Percentiles rank a stretch among this genome's conserved stretches.
Evolutionary conservation across 2,329 filamentous ascomycete species (phyloP).

Genomic region (Trichoderma simmonsii): DNA sequence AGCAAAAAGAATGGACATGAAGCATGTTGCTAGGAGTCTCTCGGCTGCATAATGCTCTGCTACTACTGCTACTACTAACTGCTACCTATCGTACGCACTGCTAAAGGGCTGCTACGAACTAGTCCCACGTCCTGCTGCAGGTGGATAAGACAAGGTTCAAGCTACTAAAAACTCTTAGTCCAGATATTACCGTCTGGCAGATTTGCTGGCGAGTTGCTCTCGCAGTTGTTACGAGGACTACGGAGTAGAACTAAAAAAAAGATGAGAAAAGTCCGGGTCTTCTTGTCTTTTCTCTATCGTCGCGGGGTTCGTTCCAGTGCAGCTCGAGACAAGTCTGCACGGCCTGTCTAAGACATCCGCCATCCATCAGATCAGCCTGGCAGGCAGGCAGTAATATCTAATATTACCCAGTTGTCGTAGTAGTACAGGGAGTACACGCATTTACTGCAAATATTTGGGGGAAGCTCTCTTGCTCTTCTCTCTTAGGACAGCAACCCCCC

Average conservation of each 20-base stretch:
- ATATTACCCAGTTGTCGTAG: too few relatives aligned
- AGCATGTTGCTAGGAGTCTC: not conserved
- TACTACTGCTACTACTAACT: not conserved
- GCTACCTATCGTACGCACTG: not conserved
- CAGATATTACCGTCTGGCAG: not conserved
- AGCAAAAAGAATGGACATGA: not conserved
- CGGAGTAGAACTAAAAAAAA: not conserved
- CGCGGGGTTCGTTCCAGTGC: not conserved
- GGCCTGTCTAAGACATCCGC: not conserved
- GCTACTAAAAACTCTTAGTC: conserved; percentile 3
- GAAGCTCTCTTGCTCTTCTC: not conserved
- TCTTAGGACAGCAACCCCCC: not conserved
- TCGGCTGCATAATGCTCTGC: not conserved
- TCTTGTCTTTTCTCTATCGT: not conserved
- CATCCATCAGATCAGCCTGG: not conserved
- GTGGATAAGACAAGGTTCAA: conserved; percentile 15
- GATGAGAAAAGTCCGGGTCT: not conserved
- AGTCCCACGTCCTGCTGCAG: not conserved
- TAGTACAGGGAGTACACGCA: too few relatives aligned
- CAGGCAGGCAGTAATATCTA: not conserved
- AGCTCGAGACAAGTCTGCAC: not conserved
- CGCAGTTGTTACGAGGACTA: not conserved
- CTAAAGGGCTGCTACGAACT: not conserved
- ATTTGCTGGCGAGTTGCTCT: not conserved
- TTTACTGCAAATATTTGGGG: not conserved